Evolutionary conservation across 192 early-diverging fungal genomes (phyloP).

Genomic region (Neocallimastix lanati): DNA sequence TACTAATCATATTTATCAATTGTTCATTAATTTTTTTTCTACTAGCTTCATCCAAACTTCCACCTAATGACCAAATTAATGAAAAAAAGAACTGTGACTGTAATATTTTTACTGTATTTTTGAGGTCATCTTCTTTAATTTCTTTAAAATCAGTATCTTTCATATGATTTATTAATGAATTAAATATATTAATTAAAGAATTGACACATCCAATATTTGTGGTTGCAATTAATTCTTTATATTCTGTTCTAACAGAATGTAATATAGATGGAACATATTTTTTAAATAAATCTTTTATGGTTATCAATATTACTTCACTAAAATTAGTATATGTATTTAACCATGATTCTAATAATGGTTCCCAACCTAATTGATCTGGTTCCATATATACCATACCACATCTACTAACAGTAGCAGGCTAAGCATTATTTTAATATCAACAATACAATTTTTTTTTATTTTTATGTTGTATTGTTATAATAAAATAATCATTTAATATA

Average conservation of each 20-base stretch:
- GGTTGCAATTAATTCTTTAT: conserved; percentile 38
- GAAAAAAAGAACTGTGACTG: conserved; percentile 29
- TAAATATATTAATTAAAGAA: conserved; percentile 23
- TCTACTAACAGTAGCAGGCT: neutral
- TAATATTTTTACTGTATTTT: conserved; percentile 8
- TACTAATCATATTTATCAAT: conserved; percentile 4
- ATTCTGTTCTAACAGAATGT: conserved; percentile 17
- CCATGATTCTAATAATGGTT: neutral
- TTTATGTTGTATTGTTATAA: no score
- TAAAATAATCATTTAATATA: neutral
- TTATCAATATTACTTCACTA: conserved; percentile 4
- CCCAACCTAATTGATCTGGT: neutral
- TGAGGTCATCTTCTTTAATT: conserved; percentile 1
- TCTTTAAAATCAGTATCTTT: conserved; percentile 8
- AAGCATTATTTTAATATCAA: neutral
- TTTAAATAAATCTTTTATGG: conserved; percentile 20
- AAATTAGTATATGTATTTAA: conserved; percentile 15
- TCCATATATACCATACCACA: neutral
- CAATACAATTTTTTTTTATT: no score
- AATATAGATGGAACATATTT: conserved; percentile 18
- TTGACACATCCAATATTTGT: conserved; percentile 40
- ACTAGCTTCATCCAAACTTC: conserved; percentile 25
- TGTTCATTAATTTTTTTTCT: conserved; percentile 29
- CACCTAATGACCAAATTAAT: conserved; percentile 31
- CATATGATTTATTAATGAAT: conserved; percentile 24